Conservation (phyloP, 2,329 filamentous ascomycete species). For the Trichoderma lentiforme region DNA sequence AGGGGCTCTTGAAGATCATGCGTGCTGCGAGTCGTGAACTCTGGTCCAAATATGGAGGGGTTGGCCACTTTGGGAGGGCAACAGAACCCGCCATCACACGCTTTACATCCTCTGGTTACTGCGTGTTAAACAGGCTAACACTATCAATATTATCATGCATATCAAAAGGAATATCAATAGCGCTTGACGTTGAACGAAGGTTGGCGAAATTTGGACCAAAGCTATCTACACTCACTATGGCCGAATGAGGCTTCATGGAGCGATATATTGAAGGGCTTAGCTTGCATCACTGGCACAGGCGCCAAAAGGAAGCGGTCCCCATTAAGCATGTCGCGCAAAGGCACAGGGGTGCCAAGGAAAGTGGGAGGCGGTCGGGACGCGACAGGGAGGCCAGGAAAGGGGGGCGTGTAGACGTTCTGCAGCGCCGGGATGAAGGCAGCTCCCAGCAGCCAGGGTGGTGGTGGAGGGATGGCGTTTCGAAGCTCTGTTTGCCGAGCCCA, state of each 20-base stretch:
- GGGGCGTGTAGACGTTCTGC: conserved; percentile 16
- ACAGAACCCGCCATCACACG: not conserved
- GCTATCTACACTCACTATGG: not conserved
- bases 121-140: not conserved
- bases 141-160: not conserved
- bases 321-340: conserved; percentile 3
- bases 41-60: not conserved
- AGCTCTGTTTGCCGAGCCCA: conserved; percentile 2
- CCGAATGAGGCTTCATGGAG: conserved; percentile 4
- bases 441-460: conserved; percentile 6
- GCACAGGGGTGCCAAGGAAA: not conserved
- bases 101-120: not conserved
- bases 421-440: conserved; percentile 7
- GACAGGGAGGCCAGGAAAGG: not conserved
- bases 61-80: not conserved
- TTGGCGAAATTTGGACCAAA: not conserved
- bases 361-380: conserved; percentile 13
- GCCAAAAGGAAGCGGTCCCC: not conserved
- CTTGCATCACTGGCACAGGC: not conserved
- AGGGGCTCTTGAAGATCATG: conserved; percentile 4
- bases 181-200: not conserved
- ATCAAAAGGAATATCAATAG: not conserved
- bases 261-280: conserved; percentile 2
- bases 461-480: conserved; percentile 5
- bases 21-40: not conserved